These are phyloP conservation scores for Malassezia furfur DNA, from an alignment of 1,284 basidiomycete species.

Conservation along the genomic window DNA sequence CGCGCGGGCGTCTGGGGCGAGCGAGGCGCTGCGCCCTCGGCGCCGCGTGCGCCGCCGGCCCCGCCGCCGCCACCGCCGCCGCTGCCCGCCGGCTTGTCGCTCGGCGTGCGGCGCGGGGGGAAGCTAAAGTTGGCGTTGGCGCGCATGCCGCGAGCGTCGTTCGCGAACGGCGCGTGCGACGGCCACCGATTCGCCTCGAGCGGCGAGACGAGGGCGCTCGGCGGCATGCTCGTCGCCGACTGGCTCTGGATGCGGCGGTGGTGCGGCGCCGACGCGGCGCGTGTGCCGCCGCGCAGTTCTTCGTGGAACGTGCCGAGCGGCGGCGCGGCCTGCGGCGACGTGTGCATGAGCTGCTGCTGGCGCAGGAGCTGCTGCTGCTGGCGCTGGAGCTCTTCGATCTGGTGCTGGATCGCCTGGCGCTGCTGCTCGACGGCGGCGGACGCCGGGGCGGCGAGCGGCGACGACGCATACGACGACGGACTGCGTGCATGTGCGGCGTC, in stretches of 20 bases:
- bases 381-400: slow-evolving; percentile 49
- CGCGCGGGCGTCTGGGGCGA: not conserved
- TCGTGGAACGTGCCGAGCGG: not conserved
- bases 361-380: slow-evolving; percentile 50
- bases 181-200: not conserved
- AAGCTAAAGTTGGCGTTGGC: slow-evolving; percentile 3
- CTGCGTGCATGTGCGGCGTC: slow-evolving; percentile 50
- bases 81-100: not conserved
- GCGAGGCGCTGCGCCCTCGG: no score
- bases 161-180: not conserved
- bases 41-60: not conserved
- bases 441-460: slow-evolving; percentile 8
- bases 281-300: slow-evolving; percentile 40
- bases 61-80: not conserved
- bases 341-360: slow-evolving; percentile 30
- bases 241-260: slow-evolving; percentile 72
- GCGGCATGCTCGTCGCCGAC: slow-evolving; percentile 1
- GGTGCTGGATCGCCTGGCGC: slow-evolving; percentile 50
- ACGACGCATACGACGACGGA: slow-evolving; percentile 51
- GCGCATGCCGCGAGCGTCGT: not conserved
- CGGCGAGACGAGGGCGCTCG: not conserved
- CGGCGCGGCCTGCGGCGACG: not conserved
- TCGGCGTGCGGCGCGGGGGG: slow-evolving; percentile 1
- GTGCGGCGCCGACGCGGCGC: slow-evolving; percentile 62
- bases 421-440: slow-evolving; percentile 48